Evolutionary conservation across 176 grass and related monocot genomes (phyloP).

Genomic region (Tillandsia leiboldiana): DNA sequence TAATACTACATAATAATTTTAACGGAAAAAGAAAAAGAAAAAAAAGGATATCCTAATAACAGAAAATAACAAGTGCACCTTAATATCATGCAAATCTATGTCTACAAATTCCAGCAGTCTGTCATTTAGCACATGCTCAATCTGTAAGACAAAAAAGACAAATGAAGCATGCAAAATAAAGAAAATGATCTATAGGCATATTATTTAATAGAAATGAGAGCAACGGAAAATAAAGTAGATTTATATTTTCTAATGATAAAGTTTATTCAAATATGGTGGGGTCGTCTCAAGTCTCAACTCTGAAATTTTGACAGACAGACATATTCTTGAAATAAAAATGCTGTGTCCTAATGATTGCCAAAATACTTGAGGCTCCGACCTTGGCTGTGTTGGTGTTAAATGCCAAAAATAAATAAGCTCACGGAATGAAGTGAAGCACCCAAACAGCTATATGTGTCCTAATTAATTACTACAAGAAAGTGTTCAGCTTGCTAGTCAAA

Average conservation of each 20-base stretch:
- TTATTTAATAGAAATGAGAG: background rate
- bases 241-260: background rate
- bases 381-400: too few relatives aligned
- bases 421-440: too few relatives aligned
- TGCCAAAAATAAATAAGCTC: too few relatives aligned
- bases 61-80: slow-evolving; percentile 38
- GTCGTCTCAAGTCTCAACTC: too few relatives aligned
- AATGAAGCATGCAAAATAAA: slow-evolving; percentile 9
- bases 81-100: slow-evolving; percentile 83
- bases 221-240: background rate
- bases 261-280: background rate
- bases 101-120: slow-evolving; percentile 95
- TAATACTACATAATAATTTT: slow-evolving; percentile 14
- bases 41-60: background rate
- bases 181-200: background rate
- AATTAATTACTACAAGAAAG: too few relatives aligned
- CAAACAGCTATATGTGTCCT: too few relatives aligned
- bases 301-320: too few relatives aligned
- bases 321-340: too few relatives aligned
- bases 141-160: slow-evolving; percentile 21
- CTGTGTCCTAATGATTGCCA: too few relatives aligned
- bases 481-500: too few relatives aligned
- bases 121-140: slow-evolving; percentile 96
- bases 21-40: slow-evolving; percentile 14
- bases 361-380: too few relatives aligned